Percentiles rank a stretch among this genome's conserved stretches.
Conservation (phyloP, 495 filamentous ascomycete species). For the Cryomyces minteri region DNA sequence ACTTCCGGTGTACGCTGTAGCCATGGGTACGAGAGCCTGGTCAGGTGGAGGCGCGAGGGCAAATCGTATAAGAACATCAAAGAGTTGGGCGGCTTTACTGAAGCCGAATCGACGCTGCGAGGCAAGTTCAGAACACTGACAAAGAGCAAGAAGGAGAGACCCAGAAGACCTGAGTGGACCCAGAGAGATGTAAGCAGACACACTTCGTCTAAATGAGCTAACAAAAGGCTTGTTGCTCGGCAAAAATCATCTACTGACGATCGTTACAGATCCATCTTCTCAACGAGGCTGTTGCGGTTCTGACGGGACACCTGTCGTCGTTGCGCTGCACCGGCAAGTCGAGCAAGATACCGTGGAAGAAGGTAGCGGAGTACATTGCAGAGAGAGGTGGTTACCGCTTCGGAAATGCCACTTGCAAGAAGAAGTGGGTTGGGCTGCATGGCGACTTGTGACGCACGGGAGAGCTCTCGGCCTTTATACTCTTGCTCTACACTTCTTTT, state of each 20-base stretch:
- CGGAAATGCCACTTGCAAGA: constrained; percentile 74
- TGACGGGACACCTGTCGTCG: too few relatives aligned
- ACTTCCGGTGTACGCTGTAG: too few relatives aligned
- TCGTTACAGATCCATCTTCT: constrained; percentile 5
- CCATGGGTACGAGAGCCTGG: constrained; percentile 18
- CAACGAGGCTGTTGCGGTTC: constrained; percentile 1
- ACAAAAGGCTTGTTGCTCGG: too few relatives aligned
- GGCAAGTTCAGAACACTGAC: constrained; percentile 66
- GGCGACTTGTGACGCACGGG: not conserved
- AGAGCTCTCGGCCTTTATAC: not conserved
- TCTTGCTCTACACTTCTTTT: not conserved
- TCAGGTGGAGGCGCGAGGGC: constrained; percentile 42
- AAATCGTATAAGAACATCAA: constrained; percentile 71
- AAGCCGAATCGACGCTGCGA: constrained; percentile 76
- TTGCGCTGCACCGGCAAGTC: not conserved
- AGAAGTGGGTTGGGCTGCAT: constrained; percentile 37
- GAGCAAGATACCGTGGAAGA: constrained; percentile 40
- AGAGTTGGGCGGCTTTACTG: constrained; percentile 39
- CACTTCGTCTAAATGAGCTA: not conserved
- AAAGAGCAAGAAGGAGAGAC: constrained; percentile 52
- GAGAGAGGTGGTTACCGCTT: constrained; percentile 64
- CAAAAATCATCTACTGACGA: not conserved
- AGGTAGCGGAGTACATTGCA: constrained; percentile 54
- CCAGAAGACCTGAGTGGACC: constrained; percentile 64
- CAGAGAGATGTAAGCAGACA: constrained; percentile 49